phyloP scores from a whole-genome alignment of 345 rosid genomes.

The Gossypioides kirkii region DNA sequence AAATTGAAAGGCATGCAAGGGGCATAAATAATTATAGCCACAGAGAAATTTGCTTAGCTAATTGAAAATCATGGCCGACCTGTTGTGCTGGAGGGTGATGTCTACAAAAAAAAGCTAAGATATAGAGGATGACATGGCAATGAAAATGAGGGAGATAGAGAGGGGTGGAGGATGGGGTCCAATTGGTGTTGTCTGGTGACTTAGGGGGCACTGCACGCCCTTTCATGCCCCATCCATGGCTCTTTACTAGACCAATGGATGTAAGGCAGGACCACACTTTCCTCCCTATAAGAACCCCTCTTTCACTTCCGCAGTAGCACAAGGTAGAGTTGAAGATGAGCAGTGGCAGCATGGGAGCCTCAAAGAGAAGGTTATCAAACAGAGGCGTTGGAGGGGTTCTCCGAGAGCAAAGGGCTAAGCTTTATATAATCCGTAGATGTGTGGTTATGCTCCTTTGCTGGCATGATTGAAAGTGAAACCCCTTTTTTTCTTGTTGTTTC shows the following conservation, averaged over 20 bases:
- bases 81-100: conserved; percentile 37
- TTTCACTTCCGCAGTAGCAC: conserved; percentile 14
- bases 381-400: conserved; percentile 64
- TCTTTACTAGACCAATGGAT: conserved; percentile 47
- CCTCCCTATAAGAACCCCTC: conserved; percentile 37
- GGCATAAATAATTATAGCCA: background rate
- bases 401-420: conserved; percentile 76
- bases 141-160: conserved; percentile 5
- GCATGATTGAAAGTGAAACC: conserved; percentile 49
- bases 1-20: conserved; percentile 18
- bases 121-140: conserved; percentile 28
- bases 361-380: conserved; percentile 67
- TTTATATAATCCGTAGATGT: conserved; percentile 80
- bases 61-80: conserved; percentile 37
- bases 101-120: conserved; percentile 22
- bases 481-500: background rate
- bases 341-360: conserved; percentile 42
- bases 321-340: conserved; percentile 46
- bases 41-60: conserved; percentile 9
- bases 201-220: conserved; percentile 56
- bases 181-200: conserved; percentile 40
- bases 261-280: conserved; percentile 30
- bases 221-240: conserved; percentile 62
- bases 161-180: conserved; percentile 22
- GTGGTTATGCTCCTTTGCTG: conserved; percentile 83